These are phyloP conservation scores for Cladosporium sp. DNA, from an alignment of 2,329 filamentous ascomycete species.

Conservation along the genomic window DNA sequence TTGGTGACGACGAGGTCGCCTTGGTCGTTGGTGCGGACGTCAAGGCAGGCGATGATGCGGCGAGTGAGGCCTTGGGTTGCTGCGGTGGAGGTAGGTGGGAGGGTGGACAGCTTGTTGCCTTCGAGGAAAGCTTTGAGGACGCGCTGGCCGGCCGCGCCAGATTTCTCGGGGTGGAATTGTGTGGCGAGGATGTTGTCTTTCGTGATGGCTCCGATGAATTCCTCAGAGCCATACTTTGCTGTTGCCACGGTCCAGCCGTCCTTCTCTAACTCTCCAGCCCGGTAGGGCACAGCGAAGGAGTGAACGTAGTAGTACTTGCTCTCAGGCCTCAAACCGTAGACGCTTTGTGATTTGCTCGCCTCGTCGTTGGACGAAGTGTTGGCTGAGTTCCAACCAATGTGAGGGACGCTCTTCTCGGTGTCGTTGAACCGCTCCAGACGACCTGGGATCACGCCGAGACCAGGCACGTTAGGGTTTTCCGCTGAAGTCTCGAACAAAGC, in stretches of 20 bases:
- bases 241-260: slow-evolving; percentile 92
- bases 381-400: slow-evolving; percentile 98
- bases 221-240: slow-evolving; percentile 79
- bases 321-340: slow-evolving; percentile 73
- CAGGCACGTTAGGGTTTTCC: slow-evolving; percentile 68
- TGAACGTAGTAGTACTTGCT: slow-evolving; percentile 99
- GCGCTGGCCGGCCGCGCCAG: slow-evolving; percentile 79
- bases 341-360: slow-evolving; percentile 44
- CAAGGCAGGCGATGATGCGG: slow-evolving; percentile 90
- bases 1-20: slow-evolving; percentile 97
- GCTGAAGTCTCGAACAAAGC: slow-evolving; percentile 82
- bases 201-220: slow-evolving; percentile 86
- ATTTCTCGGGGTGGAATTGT: slow-evolving; percentile 98
- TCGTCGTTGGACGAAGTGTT: slow-evolving; percentile 50
- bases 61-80: slow-evolving; percentile 67
- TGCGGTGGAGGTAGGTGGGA: slow-evolving; percentile 39
- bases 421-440: slow-evolving; percentile 73
- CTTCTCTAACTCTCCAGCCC: slow-evolving; percentile 66
- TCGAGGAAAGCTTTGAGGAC: slow-evolving; percentile 82
- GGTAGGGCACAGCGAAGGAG: slow-evolving; percentile 81
- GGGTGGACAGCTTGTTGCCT: slow-evolving; percentile 56
- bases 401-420: slow-evolving; percentile 81
- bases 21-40: slow-evolving; percentile 89
- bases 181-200: slow-evolving; percentile 83
- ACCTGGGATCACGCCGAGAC: slow-evolving; percentile 70